phyloP scores from a whole-genome alignment of 441 rosid genomes.

The Isatis lusitanica region DNA sequence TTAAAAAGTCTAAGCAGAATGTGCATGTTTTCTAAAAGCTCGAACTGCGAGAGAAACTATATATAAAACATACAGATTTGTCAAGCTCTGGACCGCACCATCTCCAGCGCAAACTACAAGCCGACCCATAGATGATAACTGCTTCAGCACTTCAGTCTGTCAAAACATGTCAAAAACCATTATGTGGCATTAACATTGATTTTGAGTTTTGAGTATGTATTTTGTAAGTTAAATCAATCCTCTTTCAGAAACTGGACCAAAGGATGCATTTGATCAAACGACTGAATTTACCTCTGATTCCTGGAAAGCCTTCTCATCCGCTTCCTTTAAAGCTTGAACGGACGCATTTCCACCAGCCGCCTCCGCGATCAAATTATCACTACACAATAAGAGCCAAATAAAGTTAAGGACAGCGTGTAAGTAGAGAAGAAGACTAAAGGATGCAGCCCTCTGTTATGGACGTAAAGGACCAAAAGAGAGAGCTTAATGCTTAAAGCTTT shows the following conservation, averaged over 20 bases:
- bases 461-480: background rate
- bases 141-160: conserved; percentile 88
- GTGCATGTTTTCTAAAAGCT: background rate
- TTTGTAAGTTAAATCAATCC: background rate
- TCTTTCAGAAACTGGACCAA: background rate
- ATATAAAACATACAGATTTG: conserved; percentile 68
- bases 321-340: conserved; percentile 53
- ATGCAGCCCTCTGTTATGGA: background rate
- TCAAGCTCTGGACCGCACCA: conserved; percentile 78
- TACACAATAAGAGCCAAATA: conserved; percentile 30
- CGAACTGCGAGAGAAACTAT: background rate
- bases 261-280: background rate
- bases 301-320: conserved; percentile 65
- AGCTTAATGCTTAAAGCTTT: background rate
- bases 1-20: background rate
- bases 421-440: background rate
- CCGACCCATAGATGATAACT: conserved; percentile 85
- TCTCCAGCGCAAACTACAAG: conserved; percentile 89
- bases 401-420: background rate
- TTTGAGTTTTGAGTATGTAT: background rate
- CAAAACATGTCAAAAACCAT: conserved; percentile 20
- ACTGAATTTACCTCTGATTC: conserved; percentile 61
- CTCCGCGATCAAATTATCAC: conserved; percentile 79
- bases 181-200: background rate
- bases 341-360: conserved; percentile 76